These are phyloP conservation scores for Wickerhamiella musiphila DNA, from an alignment of 805 yeast species.

Conservation along the genomic window DNA sequence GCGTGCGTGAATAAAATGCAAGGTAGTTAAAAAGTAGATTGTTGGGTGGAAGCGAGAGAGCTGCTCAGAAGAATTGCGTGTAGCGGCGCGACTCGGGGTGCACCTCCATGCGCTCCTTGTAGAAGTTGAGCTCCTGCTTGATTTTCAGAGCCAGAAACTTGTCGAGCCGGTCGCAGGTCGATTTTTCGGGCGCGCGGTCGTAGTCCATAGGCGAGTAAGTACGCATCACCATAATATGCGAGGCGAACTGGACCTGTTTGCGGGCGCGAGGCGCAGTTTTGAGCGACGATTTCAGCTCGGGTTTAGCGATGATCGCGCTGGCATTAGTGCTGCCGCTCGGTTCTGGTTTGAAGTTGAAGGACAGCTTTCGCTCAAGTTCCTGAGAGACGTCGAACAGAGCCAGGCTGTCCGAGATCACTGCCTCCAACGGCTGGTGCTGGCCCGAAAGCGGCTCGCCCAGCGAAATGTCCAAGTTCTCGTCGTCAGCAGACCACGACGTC, in stretches of 20 bases:
- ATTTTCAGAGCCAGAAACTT: conserved; percentile 75
- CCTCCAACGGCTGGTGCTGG: too few species aligned
- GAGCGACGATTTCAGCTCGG: too few species aligned
- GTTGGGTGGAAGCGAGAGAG: neutral
- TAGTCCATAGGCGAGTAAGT: conserved; percentile 72
- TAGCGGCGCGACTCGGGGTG: conserved; percentile 64
- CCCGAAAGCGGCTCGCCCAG: too few species aligned
- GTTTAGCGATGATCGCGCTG: too few species aligned
- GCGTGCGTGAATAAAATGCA: neutral
- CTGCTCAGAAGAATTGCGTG: conserved; percentile 57
- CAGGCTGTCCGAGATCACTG: too few species aligned
- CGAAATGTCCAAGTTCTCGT: too few species aligned
- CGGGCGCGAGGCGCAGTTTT: conserved; percentile 24
- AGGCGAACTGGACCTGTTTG: conserved; percentile 36
- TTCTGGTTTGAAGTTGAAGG: too few species aligned
- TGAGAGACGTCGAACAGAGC: too few species aligned
- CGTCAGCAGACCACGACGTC: neutral
- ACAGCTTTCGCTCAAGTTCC: too few species aligned
- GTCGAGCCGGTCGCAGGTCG: conserved; percentile 82
- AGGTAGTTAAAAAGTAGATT: neutral
- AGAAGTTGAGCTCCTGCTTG: conserved; percentile 63
- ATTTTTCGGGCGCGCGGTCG: conserved; percentile 82
- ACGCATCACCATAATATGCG: conserved; percentile 67
- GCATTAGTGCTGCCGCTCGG: too few species aligned
- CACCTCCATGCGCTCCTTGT: conserved; percentile 67